Conservation (phyloP, 2,329 filamentous ascomycete genomes). For the Arthrobotrys pseudoclavata region DNA sequence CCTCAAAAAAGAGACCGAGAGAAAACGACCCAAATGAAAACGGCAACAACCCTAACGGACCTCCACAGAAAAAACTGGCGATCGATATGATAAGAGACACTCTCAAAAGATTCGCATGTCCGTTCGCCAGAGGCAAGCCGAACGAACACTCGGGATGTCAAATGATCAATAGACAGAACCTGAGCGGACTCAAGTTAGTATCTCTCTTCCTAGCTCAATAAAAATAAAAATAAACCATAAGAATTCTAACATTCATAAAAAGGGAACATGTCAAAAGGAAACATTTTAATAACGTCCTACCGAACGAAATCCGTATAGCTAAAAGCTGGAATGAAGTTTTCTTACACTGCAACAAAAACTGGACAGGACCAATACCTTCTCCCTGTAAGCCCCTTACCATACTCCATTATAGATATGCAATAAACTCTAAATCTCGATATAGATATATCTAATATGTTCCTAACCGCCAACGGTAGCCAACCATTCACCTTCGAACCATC, state of each 20-base stretch:
- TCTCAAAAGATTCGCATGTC: conserved; percentile 13
- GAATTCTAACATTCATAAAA: conserved; percentile 1
- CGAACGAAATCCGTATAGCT: not conserved
- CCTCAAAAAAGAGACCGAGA: not conserved
- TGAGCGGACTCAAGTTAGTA: conserved; percentile 35
- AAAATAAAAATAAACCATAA: not conserved
- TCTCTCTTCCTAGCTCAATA: not conserved
- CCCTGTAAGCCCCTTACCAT: conserved; percentile 16
- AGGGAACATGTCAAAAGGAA: conserved; percentile 35
- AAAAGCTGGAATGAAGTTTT: conserved; percentile 29
- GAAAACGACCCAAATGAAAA: not conserved
- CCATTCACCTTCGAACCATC: conserved; percentile 12
- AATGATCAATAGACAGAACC: conserved; percentile 21
- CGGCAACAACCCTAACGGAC: not conserved
- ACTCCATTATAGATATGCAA: not conserved
- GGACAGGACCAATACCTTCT: conserved; percentile 1
- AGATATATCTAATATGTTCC: conserved; percentile 24
- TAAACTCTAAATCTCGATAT: not conserved
- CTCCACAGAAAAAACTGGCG: conserved; percentile 1
- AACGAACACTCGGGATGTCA: conserved; percentile 8
- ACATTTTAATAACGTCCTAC: conserved; percentile 16
- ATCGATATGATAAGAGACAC: conserved; percentile 3
- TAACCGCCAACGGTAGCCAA: conserved; percentile 2
- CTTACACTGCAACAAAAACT: conserved; percentile 6
- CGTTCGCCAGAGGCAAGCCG: not conserved